Percentiles rank a stretch among this genome's conserved stretches.
Evolutionary conservation across 2,329 filamentous ascomycete genomes (phyloP).

Genomic region (Hypoxylon sp.): DNA sequence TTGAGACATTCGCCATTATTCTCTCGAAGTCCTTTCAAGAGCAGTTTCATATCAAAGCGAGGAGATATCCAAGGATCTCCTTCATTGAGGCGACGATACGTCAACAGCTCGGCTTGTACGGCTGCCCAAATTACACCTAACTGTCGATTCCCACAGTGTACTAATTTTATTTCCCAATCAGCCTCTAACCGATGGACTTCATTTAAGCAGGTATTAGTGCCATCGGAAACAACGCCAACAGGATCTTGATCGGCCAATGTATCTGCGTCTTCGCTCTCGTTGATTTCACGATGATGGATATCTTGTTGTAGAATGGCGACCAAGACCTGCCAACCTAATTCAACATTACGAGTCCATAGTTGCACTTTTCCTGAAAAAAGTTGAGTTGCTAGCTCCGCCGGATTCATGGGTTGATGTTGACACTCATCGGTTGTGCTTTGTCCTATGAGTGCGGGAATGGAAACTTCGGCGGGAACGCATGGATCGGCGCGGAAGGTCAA

Average conservation of each 20-base stretch:
- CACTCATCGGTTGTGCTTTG: slow-evolving; percentile 18
- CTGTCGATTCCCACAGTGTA: slow-evolving; percentile 37
- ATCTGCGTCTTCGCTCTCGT: not conserved
- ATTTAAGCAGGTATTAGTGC: not conserved
- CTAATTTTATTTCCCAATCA: slow-evolving; percentile 10
- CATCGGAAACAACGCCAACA: not conserved
- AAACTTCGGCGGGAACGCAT: slow-evolving; percentile 46
- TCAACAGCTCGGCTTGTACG: slow-evolving; percentile 57
- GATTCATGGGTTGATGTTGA: slow-evolving; percentile 18
- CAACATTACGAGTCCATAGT: slow-evolving; percentile 15
- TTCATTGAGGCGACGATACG: slow-evolving; percentile 54
- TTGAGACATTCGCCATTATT: slow-evolving; percentile 1
- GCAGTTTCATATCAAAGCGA: slow-evolving; percentile 18
- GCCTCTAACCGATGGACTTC: not conserved
- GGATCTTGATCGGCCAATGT: not conserved
- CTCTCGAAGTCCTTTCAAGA: slow-evolving; percentile 11
- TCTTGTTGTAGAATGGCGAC: slow-evolving; percentile 20
- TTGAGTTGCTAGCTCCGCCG: slow-evolving; percentile 17
- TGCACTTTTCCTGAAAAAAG: not conserved
- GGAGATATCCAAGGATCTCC: slow-evolving; percentile 40
- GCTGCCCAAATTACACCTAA: slow-evolving; percentile 51
- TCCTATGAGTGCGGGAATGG: slow-evolving; percentile 36
- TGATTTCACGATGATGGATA: not conserved
- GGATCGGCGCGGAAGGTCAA: slow-evolving; percentile 52
- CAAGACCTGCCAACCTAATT: slow-evolving; percentile 16